phyloP scores from a whole-genome alignment of 2,329 filamentous ascomycete genomes.

The Thelonectria blattea region DNA sequence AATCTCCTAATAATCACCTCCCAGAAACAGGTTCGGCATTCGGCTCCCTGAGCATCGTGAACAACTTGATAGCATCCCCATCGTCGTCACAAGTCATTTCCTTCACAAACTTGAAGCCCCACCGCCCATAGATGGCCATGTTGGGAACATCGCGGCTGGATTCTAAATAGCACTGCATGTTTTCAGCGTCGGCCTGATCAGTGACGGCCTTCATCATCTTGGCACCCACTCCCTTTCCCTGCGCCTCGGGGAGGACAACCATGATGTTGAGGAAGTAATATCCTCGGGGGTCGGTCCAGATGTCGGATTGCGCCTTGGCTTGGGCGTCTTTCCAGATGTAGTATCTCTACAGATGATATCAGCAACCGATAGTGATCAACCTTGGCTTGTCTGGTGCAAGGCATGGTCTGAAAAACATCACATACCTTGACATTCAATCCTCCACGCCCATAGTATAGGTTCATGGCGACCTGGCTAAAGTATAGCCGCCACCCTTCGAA shows the following conservation, averaged over 20 bases:
- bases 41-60: constrained; percentile 55
- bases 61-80: constrained; percentile 60
- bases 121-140: constrained; percentile 70
- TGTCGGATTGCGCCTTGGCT: constrained; percentile 61
- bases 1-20: background rate
- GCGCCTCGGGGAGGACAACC: constrained; percentile 68
- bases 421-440: constrained; percentile 66
- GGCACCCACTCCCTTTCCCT: constrained; percentile 71
- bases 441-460: constrained; percentile 71
- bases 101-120: constrained; percentile 70
- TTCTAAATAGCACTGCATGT: constrained; percentile 72
- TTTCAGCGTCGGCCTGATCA: constrained; percentile 66
- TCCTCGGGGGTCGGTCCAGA: constrained; percentile 70
- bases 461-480: constrained; percentile 69
- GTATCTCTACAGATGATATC: constrained; percentile 57
- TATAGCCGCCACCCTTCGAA: constrained; percentile 70
- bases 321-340: constrained; percentile 76
- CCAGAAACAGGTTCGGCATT: constrained; percentile 37
- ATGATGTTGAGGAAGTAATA: constrained; percentile 83
- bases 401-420: background rate
- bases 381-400: too few species aligned
- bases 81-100: constrained; percentile 72
- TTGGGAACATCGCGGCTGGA: constrained; percentile 72
- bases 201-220: constrained; percentile 69
- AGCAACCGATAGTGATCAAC: background rate